These are phyloP conservation scores for Apiospora arundinis DNA, from an alignment of 2,329 filamentous ascomycete genomes.

Conservation along the genomic window DNA sequence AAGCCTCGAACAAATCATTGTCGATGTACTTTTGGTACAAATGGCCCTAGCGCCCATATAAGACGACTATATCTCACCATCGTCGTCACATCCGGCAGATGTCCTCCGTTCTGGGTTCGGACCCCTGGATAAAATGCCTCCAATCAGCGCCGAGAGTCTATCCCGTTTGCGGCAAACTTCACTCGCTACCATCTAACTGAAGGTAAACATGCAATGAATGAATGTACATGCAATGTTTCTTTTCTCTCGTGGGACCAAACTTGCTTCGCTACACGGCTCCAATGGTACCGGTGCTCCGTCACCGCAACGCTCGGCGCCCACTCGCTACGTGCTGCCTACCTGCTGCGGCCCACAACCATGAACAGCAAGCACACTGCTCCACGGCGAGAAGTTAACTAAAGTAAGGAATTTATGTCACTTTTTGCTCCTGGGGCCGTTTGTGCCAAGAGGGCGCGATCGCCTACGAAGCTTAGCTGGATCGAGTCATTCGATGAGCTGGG, in stretches of 20 bases:
- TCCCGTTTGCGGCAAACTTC: conserved; percentile 27
- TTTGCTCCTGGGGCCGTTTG: background rate
- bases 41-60: conserved; percentile 13
- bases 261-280: no score
- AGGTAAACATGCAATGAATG: conserved; percentile 15
- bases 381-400: background rate
- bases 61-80: conserved; percentile 14
- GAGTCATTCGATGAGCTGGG: background rate
- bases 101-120: conserved; percentile 31
- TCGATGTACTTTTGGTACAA: background rate
- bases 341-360: background rate
- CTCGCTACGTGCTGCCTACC: background rate
- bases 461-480: background rate
- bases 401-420: background rate
- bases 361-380: background rate
- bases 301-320: background rate
- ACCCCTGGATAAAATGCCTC: conserved; percentile 33
- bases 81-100: conserved; percentile 32
- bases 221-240: background rate
- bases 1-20: background rate
- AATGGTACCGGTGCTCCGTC: conserved; percentile 17
- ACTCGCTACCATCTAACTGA: conserved; percentile 21
- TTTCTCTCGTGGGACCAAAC: background rate
- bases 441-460: background rate
- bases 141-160: conserved; percentile 27